phyloP scores from a whole-genome alignment of 164 flowering plant species.

The Macadamia tetraphylla region DNA sequence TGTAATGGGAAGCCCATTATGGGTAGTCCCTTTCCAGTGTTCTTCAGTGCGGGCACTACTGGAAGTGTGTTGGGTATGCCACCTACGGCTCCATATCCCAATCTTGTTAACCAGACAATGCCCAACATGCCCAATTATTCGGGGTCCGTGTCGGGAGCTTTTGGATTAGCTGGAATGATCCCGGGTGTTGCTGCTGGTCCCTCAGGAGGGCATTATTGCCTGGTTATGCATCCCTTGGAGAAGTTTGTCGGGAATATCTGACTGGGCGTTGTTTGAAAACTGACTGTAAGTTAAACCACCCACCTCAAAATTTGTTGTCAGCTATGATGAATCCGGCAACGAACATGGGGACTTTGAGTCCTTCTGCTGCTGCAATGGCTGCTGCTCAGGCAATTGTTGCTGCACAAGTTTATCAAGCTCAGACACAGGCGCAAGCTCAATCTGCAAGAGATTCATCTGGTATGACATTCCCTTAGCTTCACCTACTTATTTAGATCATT shows the following conservation, averaged over 20 bases:
- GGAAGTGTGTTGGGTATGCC: constrained; percentile 77
- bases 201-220: constrained; percentile 89
- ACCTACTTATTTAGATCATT: constrained; percentile 1
- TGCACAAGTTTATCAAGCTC: constrained; percentile 97
- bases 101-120: constrained; percentile 92
- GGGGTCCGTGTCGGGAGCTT: constrained; percentile 84
- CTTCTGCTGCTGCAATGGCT: constrained; percentile 99
- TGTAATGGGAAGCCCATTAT: constrained; percentile 80
- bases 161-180: constrained; percentile 86
- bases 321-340: constrained; percentile 81
- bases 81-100: constrained; percentile 53
- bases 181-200: constrained; percentile 83
- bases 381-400: constrained; percentile 99
- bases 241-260: constrained; percentile 85
- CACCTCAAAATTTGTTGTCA: constrained; percentile 88
- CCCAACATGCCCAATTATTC: constrained; percentile 99
- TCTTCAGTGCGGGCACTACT: constrained; percentile 76
- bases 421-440: constrained; percentile 73
- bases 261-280: constrained; percentile 76
- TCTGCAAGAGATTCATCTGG: constrained; percentile 63
- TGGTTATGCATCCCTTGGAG: constrained; percentile 88
- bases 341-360: constrained; percentile 81
- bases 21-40: constrained; percentile 98
- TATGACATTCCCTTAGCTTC: constrained; percentile 14
- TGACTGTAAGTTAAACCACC: constrained; percentile 86